Conservation (phyloP, 192 early-diverging fungal genomes). For the Powellomyces hirtus region DNA sequence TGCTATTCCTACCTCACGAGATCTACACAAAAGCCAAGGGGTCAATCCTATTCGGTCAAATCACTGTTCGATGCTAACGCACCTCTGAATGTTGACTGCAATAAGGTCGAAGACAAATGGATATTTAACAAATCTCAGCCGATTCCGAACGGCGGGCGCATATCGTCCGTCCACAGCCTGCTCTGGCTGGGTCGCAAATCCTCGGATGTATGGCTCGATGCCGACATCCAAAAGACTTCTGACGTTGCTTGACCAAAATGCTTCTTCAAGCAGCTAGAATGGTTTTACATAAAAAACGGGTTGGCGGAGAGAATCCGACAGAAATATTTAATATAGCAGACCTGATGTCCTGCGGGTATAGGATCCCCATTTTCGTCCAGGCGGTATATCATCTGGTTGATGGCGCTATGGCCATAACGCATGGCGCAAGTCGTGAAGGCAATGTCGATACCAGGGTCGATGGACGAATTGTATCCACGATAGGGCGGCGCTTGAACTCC, state of each 20-base stretch:
- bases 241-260: constrained; percentile 2
- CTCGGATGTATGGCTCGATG: constrained; percentile 33
- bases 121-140: constrained; percentile 6
- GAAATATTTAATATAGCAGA: not conserved
- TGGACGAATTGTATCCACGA: constrained; percentile 28
- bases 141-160: constrained; percentile 26
- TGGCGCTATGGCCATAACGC: constrained; percentile 39
- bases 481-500: constrained; percentile 32
- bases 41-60: too few species aligned
- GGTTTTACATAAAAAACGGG: not conserved
- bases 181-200: constrained; percentile 31
- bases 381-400: constrained; percentile 22
- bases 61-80: not conserved
- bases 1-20: constrained; percentile 35
- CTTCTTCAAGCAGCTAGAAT: not conserved
- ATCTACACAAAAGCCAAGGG: too few species aligned
- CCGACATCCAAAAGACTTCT: constrained; percentile 11
- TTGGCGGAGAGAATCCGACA: not conserved
- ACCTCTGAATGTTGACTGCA: constrained; percentile 38
- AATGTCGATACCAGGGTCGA: constrained; percentile 36
- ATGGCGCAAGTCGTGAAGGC: constrained; percentile 38
- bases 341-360: constrained; percentile 21
- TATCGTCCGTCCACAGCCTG: constrained; percentile 24
- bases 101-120: constrained; percentile 27
- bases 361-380: constrained; percentile 28